Evolutionary conservation across 2,329 filamentous ascomycete species (phyloP), one percentile per base, ranked within the genome.

Genomic region (Trichoderma koningiopsis): DNA sequence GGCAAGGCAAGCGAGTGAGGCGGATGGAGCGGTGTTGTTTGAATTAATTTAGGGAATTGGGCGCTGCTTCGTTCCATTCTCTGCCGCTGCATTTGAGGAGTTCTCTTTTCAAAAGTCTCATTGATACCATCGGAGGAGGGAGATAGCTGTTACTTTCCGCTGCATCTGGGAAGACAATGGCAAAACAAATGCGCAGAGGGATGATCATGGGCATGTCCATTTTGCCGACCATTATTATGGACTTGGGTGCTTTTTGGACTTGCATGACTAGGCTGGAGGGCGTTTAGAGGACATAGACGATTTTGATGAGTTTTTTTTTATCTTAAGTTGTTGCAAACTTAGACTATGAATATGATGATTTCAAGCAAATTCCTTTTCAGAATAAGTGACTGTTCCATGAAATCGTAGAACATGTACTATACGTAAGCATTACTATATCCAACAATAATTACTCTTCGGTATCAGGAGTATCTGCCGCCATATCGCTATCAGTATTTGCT

Each of bases 261-360:
- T 79, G 76, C 65, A 61, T 74, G 74, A 78, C 75, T 74, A 76
- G 76, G 72, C 74, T 77, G 73, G 74, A 69, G 73, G 79, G 79
- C 79, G 79, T 80, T 80, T 76, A 76, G 77, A 74, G 49, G 75
- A 72, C 75, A 79, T 80, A 80, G 79, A 80, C 75, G 77, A 79
- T 78, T 79, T 49, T 75, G 75, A 80, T 74, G 77, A 79, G 77
- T 74, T 79, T 75, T 58, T 72, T 43, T 43, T 43, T 43, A 19
- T 40, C 40, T 43, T 74, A 72, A 63, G 68, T 73, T 68, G 69
- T 70, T 72, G 70, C 71, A 71, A 68, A 68, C 64, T 68, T 74
- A 73, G 73, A 74, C 71, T 70, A 70, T 68, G 71, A 71, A 69
- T 70, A 68, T 59, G 68, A 71, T 70, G 62, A 68, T 71, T 72